Conservation (phyloP, 73 alveolate genomes). For the Paramecium sexaurelia region DNA sequence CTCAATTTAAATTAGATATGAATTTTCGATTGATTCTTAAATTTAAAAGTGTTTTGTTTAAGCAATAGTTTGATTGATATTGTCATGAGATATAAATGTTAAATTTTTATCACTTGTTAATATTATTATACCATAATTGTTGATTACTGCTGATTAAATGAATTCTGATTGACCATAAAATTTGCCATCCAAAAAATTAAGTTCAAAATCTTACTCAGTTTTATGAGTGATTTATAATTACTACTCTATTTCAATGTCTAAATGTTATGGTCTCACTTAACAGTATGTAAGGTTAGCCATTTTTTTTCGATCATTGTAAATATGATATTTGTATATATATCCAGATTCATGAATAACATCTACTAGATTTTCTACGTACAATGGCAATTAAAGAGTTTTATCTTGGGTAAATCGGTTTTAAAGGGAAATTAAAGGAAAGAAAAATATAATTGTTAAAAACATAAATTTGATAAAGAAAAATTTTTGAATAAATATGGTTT, state of each 20-base stretch:
- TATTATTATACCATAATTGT: not conserved
- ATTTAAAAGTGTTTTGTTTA: not conserved
- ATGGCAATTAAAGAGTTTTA: not conserved
- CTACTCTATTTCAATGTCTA: not conserved
- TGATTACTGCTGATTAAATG: not conserved
- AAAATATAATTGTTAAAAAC: not conserved
- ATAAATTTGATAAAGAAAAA: not conserved
- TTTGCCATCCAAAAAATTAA: not conserved
- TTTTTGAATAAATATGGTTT: not conserved
- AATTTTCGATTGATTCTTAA: not conserved
- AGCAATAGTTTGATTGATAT: not conserved
- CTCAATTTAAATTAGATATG: not conserved
- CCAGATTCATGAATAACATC: not conserved
- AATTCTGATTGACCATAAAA: not conserved
- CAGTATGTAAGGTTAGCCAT: not conserved
- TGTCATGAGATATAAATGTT: not conserved
- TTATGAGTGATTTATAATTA: not conserved
- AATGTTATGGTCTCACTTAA: not conserved
- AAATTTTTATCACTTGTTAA: constrained; percentile 4
- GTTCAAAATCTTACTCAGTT: not conserved
- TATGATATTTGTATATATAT: not conserved
- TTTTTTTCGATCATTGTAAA: not conserved
- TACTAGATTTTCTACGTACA: not conserved
- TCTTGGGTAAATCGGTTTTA: not conserved
- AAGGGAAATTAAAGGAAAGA: not conserved